These are phyloP conservation scores for Patellifolia procumbens DNA, from an alignment of 179 eudicot species.

Conservation along the genomic window DNA sequence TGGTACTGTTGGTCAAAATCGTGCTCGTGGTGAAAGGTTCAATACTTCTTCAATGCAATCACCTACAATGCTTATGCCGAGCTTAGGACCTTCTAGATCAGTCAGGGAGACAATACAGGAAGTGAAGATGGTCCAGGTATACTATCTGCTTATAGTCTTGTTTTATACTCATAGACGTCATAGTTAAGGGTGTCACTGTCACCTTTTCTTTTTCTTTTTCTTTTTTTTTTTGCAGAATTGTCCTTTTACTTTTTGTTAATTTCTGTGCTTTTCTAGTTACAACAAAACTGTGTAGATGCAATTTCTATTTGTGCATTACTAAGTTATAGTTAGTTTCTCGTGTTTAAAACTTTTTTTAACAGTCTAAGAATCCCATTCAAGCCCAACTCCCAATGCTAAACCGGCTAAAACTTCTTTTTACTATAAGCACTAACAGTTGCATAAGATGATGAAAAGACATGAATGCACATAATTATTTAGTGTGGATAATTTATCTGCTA, in stretches of 20 bases:
- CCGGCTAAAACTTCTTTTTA: too few species aligned
- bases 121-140: constrained; percentile 95
- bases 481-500: not conserved
- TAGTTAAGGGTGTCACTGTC: not conserved
- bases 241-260: not conserved
- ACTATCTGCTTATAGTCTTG: not conserved
- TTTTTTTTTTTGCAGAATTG: not conserved
- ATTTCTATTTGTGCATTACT: not conserved
- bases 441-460: too few species aligned
- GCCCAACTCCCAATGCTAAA: not conserved
- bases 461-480: too few species aligned
- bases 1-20: constrained; percentile 40
- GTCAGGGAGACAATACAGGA: constrained; percentile 72
- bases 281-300: not conserved
- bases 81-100: constrained; percentile 64
- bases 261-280: not conserved
- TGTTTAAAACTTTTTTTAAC: not conserved
- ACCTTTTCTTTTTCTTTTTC: not conserved
- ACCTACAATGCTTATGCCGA: constrained; percentile 67
- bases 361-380: not conserved
- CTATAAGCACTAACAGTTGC: too few species aligned
- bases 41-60: constrained; percentile 37
- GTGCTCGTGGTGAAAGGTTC: constrained; percentile 32
- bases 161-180: too few species aligned
- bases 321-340: not conserved